Conservation (phyloP, 768 basidiomycete species). For the Kwoniella sp. region DNA sequence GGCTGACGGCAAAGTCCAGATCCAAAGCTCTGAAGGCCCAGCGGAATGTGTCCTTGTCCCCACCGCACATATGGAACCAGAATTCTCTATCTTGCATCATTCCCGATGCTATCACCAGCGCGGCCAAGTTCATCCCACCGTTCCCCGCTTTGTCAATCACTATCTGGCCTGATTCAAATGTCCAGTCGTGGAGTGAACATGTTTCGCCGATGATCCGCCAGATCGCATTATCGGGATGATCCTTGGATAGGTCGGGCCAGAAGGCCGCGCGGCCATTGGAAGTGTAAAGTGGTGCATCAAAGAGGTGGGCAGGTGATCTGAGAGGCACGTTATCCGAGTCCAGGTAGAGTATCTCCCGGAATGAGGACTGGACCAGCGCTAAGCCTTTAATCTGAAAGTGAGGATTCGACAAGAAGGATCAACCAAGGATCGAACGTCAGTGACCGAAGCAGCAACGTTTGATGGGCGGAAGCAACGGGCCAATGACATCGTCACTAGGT, state of each 20-base stretch:
- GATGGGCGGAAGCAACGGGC: no score
- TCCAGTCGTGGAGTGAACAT: conserved; percentile 55
- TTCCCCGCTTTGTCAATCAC: conserved; percentile 58
- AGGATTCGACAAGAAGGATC: no score
- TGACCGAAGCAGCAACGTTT: no score
- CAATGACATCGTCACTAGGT: no score
- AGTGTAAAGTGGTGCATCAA: conserved; percentile 52
- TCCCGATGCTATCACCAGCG: conserved; percentile 54
- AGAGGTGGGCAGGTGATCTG: conserved; percentile 56
- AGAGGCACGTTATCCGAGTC: conserved; percentile 56
- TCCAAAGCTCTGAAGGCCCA: conserved; percentile 57
- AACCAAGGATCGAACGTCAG: no score
- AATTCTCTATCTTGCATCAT: conserved; percentile 57
- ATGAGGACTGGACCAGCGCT: conserved; percentile 54
- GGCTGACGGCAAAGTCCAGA: conserved; percentile 49
- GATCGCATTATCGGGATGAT: conserved; percentile 58
- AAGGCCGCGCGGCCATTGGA: conserved; percentile 54
- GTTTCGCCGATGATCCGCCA: conserved; percentile 56
- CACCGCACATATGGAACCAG: conserved; percentile 58
- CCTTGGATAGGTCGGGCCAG: conserved; percentile 59
- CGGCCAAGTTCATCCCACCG: conserved; percentile 57
- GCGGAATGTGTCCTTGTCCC: conserved; percentile 57
- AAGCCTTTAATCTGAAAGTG: conserved; percentile 55
- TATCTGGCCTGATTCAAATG: conserved; percentile 58
- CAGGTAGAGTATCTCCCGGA: conserved; percentile 36